Percentiles rank a stretch among this genome's conserved stretches.
Evolutionary conservation across 2,329 filamentous ascomycete species (phyloP).

Genomic region (Ceratocystis diversiconidia): DNA sequence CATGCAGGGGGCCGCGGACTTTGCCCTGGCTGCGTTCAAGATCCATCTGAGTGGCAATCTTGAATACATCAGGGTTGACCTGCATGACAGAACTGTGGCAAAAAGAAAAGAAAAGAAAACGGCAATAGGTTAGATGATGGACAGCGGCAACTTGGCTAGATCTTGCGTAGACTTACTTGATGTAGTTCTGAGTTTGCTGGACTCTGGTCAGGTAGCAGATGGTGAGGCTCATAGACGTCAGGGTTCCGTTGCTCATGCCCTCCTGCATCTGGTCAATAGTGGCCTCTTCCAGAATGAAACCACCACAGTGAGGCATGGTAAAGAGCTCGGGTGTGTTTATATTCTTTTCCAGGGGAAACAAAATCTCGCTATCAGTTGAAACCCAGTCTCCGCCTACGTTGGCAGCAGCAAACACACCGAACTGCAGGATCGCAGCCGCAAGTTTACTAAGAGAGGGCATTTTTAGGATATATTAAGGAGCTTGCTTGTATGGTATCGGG

Average conservation of each 20-base stretch:
- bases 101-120: not conserved
- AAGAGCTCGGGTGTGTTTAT: constrained; percentile 33
- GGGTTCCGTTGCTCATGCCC: constrained; percentile 37
- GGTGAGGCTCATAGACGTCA: constrained; percentile 45
- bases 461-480: not conserved
- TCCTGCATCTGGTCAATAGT: constrained; percentile 53
- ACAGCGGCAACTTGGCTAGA: not conserved
- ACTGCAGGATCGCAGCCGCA: not conserved
- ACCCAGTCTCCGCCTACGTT: not conserved
- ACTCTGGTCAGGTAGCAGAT: constrained; percentile 49
- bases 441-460: not conserved
- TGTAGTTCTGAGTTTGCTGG: constrained; percentile 48
- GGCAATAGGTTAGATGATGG: not conserved
- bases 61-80: constrained; percentile 51
- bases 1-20: constrained; percentile 53
- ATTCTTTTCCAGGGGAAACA: constrained; percentile 28
- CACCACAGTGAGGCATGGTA: constrained; percentile 47
- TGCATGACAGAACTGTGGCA: constrained; percentile 42
- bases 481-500: not conserved
- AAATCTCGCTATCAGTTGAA: constrained; percentile 1
- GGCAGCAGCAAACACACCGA: not conserved
- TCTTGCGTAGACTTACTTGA: constrained; percentile 35
- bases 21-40: constrained; percentile 41
- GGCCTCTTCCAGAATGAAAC: constrained; percentile 51
- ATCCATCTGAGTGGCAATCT: constrained; percentile 48